Base-by-base conservation (phyloP, 176 grass and related monocot genomes). In the Zizania latifolia region DNA sequence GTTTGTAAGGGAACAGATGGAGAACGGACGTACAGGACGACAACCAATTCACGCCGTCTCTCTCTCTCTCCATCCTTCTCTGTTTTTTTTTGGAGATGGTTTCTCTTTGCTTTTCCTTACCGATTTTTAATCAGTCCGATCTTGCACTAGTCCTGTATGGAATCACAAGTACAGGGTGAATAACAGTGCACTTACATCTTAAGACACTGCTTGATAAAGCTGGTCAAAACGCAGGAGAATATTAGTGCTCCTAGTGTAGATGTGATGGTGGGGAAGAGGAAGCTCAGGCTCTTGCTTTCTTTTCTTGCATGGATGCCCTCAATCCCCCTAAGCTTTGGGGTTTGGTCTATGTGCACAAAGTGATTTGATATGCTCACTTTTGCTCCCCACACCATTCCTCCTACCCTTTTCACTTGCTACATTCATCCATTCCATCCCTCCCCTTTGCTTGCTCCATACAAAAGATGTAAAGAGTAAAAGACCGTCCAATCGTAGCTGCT, bases 341-440 rank as follows among this genome's bases (percentile, higher is more conserved):
- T 74, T 65, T 51, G 79, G 37, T 34, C 74, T 59, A 35, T 58
- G 32, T 6, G n/a, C 40, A 77, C 79, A 37, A 33, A 29, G 68
- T 75, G 81, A 88, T 84, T 84, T 80, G 86, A 76, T 84, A 26
- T 76, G 54, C 56, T 54, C 75, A 41, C 85, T 78, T 87, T 83
- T 73, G 79, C 27, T 60, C 74, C 62, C 70, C 19, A 21, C 10
- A 22, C 34, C 80, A 68, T 69, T 55, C 68, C 61, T n/a, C 70
- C 53, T 22, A 37, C 37, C 53, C 21, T 54, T 78, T 50, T 7
- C 80, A 1, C 12, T 60, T 60, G 36, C 53, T 37, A 19, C 31
- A 23, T 19, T 39, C 37, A 60, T 21, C 54, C 50, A 13, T 63
- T n/a, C 37, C 67, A 65, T 67, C 63, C 69, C 35, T 84, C 83